Evolutionary conservation across 2,329 filamentous ascomycete genomes (phyloP).

Genomic region (Fusarium ambrosium): DNA sequence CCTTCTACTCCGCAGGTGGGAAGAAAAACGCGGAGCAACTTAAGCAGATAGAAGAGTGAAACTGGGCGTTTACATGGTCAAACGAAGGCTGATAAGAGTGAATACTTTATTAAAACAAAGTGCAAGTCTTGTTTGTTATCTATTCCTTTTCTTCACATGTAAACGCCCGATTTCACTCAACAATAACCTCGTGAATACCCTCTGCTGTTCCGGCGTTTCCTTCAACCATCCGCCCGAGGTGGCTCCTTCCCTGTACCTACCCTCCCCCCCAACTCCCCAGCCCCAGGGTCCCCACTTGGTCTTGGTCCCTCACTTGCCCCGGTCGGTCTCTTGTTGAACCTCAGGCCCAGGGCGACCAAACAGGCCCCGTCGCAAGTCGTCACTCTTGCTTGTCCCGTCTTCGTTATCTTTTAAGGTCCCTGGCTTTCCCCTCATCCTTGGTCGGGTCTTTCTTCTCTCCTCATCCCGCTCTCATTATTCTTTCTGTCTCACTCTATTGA

Average conservation of each 20-base stretch:
- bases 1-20: slow-evolving; percentile 1
- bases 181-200: neutral
- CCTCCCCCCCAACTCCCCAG: slow-evolving; percentile 37
- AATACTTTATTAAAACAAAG: neutral
- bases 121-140: neutral
- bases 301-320: slow-evolving; percentile 25
- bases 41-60: neutral
- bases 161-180: neutral
- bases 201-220: slow-evolving; percentile 5
- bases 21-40: neutral
- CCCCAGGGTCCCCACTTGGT: slow-evolving; percentile 36
- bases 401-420: slow-evolving; percentile 24
- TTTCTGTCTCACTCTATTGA: neutral
- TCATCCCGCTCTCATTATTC: slow-evolving; percentile 9
- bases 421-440: slow-evolving; percentile 32
- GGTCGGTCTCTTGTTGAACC: slow-evolving; percentile 26
- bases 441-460: slow-evolving; percentile 11
- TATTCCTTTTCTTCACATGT: neutral
- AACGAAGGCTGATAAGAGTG: neutral
- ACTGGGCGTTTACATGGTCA: neutral
- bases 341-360: slow-evolving; percentile 22
- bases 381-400: slow-evolving; percentile 21
- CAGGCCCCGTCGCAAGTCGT: slow-evolving; percentile 31
- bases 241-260: slow-evolving; percentile 3
- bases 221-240: neutral